Evolutionary conservation across 805 yeast species (phyloP).

Genomic region (Hanseniaspora clermontiae): DNA sequence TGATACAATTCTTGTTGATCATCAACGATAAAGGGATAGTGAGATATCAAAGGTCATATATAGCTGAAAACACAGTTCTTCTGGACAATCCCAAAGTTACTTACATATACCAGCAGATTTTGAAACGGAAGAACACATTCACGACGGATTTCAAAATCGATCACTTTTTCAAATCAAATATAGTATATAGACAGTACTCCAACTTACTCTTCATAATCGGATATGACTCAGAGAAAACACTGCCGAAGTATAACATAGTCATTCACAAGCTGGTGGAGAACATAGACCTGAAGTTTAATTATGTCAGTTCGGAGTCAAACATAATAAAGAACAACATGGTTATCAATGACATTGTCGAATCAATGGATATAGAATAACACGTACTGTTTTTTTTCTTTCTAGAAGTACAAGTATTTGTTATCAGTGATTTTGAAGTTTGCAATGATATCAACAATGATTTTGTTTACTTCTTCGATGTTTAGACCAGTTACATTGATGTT

Average conservation of each 20-base stretch:
- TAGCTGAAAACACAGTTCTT: background rate
- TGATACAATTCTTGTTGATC: background rate
- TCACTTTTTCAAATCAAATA: background rate
- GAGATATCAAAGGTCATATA: background rate
- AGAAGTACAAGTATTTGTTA: background rate
- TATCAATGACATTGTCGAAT: background rate
- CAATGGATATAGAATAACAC: background rate
- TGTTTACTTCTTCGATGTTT: slow-evolving; percentile 42
- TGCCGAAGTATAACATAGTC: background rate
- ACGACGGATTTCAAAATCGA: background rate
- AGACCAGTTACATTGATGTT: slow-evolving; percentile 50
- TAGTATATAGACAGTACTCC: background rate
- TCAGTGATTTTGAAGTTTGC: background rate
- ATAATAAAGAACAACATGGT: background rate
- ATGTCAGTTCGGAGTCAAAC: background rate
- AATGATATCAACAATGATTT: slow-evolving; percentile 32
- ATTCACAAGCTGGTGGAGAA: slow-evolving; percentile 4
- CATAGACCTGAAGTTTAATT: background rate
- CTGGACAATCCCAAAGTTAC: background rate
- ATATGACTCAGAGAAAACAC: background rate
- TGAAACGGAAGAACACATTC: background rate
- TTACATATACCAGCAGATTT: background rate
- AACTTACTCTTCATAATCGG: slow-evolving; percentile 5
- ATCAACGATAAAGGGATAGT: slow-evolving; percentile 4
- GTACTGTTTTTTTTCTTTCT: background rate